Base-by-base conservation (phyloP, 2,329 filamentous ascomycete species). In the Hymenoscyphus salicellus region DNA sequence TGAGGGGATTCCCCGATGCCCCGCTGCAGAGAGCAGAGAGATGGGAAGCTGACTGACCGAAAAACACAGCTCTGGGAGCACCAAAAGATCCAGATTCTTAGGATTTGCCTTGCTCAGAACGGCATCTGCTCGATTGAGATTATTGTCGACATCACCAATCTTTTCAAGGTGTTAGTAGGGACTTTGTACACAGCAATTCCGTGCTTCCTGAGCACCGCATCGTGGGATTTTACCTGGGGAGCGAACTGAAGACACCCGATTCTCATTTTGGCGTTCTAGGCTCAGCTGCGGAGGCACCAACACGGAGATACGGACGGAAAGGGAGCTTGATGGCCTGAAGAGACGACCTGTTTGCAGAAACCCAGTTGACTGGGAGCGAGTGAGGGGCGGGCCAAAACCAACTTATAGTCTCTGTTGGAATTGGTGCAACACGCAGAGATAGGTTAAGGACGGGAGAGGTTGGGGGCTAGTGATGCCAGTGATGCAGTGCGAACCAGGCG, bases 201-300 rank as follows among this genome's bases (percentile, higher is more conserved):
- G 46, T 23, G 11, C 5, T 38, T 17, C 28, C 8, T 8, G 46
- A 16, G 52, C 10, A 59, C 56, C 20, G 52, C 10, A 59, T 58
- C 20, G n/a, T 14, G 36, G 10, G 3, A 61, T 60, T 3, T 33
- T 63, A 93, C 82, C 71, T 87, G 83, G 11, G 72, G 89, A 57
- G 86, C 84, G 68, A 93, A 92, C 75, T 94, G 89, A 11, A 92
- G 78, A 65, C 87, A 90, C 0, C 81, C 89, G 52, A 91, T 85
- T 72, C 83, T 86, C 88, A 89, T 89, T n/a, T 68, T 79, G 32
- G 63, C 58, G 28, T 41, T 32, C 7, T 16, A 3, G n/a, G 49
- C 41, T 10, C 36, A 41, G 36, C 32, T 11, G 16, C 20, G 38
- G 20, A 62, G 32, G 30, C 46, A 30, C 14, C 10, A 20, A 55